Conservation (phyloP, 345 rosid species). For the Hibiscus tridactylites region DNA sequence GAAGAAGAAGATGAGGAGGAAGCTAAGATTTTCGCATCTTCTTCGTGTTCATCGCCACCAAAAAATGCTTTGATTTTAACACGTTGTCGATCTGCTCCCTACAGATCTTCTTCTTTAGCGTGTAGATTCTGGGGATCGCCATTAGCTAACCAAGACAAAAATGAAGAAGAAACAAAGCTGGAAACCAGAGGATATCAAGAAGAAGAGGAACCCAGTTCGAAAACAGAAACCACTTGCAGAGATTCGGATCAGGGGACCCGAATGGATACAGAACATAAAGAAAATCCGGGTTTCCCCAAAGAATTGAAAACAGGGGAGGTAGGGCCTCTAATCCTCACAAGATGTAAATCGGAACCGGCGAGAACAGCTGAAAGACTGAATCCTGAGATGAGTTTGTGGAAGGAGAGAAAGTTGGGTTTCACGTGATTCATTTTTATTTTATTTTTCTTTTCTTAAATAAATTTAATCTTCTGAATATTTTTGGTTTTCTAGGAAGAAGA, state of each 20-base stretch:
- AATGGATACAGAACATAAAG: constrained; percentile 21
- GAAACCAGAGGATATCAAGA: neutral
- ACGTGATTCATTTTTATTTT: constrained; percentile 28
- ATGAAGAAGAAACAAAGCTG: constrained; percentile 17
- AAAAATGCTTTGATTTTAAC: constrained; percentile 59
- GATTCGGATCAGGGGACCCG: constrained; percentile 20
- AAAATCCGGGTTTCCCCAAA: constrained; percentile 10
- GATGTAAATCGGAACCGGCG: constrained; percentile 87
- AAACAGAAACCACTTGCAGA: constrained; percentile 19
- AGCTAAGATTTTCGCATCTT: constrained; percentile 27
- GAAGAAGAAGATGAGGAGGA: constrained; percentile 15
- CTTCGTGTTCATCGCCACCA: constrained; percentile 53
- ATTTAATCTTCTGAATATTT: neutral
- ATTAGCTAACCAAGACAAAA: constrained; percentile 24
- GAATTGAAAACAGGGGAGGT: constrained; percentile 15
- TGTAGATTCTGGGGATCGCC: constrained; percentile 73
- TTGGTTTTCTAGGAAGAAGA: constrained; percentile 10
- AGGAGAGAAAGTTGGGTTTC: constrained; percentile 53
- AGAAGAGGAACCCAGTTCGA: constrained; percentile 23
- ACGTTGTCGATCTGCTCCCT: constrained; percentile 86
- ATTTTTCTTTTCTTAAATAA: too few species aligned
- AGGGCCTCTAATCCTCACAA: constrained; percentile 32
- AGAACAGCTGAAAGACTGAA: constrained; percentile 50
- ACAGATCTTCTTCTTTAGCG: constrained; percentile 73
- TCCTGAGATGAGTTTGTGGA: constrained; percentile 35